Conservation (phyloP, 306 rosid species). For the Geum urbanum region DNA sequence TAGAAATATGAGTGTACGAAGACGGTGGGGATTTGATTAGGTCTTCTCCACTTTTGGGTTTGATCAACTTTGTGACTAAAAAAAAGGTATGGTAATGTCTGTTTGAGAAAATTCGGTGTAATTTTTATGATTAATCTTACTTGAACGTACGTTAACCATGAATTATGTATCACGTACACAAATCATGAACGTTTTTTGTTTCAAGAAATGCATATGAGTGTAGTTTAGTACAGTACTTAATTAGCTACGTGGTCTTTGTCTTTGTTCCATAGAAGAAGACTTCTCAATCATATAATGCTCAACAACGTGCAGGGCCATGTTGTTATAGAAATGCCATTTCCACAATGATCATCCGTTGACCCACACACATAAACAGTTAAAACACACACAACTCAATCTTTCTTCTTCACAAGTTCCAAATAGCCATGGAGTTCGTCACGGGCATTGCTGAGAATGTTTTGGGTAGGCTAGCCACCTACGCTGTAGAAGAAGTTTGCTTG, state of each 20-base stretch:
- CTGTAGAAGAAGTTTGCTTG: neutral
- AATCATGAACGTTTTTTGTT: no score
- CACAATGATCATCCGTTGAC: no score
- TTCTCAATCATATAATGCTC: no score
- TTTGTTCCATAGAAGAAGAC: no score
- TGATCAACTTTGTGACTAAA: neutral
- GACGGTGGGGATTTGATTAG: neutral
- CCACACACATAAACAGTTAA: neutral
- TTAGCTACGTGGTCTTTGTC: fast-evolving
- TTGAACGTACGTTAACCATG: neutral
- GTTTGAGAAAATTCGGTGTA: neutral
- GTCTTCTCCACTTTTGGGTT: neutral
- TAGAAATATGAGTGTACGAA: neutral
- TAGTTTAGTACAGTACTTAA: no score
- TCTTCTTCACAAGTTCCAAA: no score
- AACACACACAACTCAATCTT: neutral
- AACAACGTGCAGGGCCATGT: no score
- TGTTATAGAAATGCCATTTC: no score
- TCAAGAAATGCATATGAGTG: no score
- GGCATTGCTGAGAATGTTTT: neutral
- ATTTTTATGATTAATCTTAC: neutral
- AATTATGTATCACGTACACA: neutral
- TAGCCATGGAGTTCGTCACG: neutral
- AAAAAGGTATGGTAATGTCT: neutral
- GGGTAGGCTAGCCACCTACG: neutral